phyloP scores from a whole-genome alignment of 2,329 filamentous ascomycete genomes.

The Monilinia aucupariae region DNA sequence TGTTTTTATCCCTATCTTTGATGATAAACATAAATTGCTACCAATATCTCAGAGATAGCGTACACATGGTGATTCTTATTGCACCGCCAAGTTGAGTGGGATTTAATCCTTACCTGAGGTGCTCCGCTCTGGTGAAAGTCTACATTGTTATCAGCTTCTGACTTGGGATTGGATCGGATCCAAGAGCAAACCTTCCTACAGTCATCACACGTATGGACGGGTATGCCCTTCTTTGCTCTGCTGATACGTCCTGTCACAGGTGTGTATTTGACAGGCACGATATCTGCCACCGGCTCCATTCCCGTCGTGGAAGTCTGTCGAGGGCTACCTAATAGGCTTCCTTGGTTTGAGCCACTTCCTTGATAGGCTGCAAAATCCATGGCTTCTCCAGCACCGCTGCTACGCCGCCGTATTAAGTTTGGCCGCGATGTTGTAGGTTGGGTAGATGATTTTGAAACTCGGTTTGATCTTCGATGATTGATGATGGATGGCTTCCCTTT shows the following conservation, averaged over 20 bases:
- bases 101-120: slow-evolving; percentile 45
- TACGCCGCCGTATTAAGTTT: slow-evolving; percentile 24
- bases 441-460: slow-evolving; percentile 25
- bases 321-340: slow-evolving; percentile 27
- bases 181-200: slow-evolving; percentile 30
- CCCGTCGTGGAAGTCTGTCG: slow-evolving; percentile 26
- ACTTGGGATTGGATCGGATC: not conserved
- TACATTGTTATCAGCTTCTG: slow-evolving; percentile 32
- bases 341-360: slow-evolving; percentile 24
- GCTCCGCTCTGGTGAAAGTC: slow-evolving; percentile 59
- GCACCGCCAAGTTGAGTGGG: not conserved
- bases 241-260: slow-evolving; percentile 36
- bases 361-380: slow-evolving; percentile 30
- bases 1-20: not conserved
- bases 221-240: slow-evolving; percentile 36
- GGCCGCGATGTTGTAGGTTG: slow-evolving; percentile 22
- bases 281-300: slow-evolving; percentile 26
- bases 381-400: slow-evolving; percentile 26
- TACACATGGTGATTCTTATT: not conserved
- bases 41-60: not conserved
- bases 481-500: slow-evolving; percentile 27
- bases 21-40: not conserved
- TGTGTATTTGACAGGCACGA: slow-evolving; percentile 34
- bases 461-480: slow-evolving; percentile 31
- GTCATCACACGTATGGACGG: slow-evolving; percentile 35